Conservation (phyloP, 108 stramenopile species). For the Skeletonema marinoi region DNA sequence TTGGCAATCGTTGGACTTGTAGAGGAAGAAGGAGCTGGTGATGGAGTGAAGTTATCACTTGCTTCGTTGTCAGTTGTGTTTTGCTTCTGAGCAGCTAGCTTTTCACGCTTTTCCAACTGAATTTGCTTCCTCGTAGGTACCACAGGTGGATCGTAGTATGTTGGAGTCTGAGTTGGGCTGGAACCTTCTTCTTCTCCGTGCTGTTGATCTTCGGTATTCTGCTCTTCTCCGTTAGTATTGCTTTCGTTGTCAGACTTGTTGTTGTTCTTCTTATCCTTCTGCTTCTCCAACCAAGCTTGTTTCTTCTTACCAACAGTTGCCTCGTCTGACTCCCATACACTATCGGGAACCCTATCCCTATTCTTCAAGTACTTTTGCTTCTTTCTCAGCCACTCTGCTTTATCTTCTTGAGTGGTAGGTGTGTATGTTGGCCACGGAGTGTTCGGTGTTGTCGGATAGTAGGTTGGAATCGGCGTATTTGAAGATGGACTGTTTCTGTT, state of each 20-base stretch:
- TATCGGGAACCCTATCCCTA: neutral
- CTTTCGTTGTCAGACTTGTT: neutral
- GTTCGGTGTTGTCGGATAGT: neutral
- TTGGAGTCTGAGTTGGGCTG: neutral
- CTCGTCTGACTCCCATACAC: neutral
- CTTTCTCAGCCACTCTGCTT: neutral
- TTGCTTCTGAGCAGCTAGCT: neutral
- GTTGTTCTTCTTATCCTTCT: neutral
- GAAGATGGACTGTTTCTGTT: neutral
- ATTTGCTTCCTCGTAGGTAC: neutral
- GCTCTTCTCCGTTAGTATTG: neutral
- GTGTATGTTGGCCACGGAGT: neutral
- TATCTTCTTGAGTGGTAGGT: neutral
- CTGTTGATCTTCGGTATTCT: neutral
- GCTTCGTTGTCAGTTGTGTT: neutral
- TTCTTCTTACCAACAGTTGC: neutral
- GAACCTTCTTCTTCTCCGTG: neutral
- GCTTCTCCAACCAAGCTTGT: neutral
- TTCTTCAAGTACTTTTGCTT: slow-evolving; percentile 3
- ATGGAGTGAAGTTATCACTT: neutral
- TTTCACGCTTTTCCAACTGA: neutral
- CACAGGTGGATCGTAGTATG: neutral
- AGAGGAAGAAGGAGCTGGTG: neutral
- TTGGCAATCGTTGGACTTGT: neutral
- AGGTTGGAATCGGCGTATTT: neutral